Base-by-base conservation (phyloP, 306 rosid genomes). In the Vachellia pachyceras region DNA sequence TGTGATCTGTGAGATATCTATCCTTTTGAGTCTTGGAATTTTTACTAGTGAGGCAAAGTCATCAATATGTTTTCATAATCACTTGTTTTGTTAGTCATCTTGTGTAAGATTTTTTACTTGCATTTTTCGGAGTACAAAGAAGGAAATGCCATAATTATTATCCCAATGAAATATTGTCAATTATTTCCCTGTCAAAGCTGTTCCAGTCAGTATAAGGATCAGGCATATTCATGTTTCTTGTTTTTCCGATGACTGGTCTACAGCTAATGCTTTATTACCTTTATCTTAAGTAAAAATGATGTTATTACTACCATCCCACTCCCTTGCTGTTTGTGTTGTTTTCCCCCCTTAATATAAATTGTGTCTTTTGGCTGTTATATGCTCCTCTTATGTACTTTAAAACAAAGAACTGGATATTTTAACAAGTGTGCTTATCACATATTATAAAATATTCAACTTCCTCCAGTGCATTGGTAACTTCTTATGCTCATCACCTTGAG, bases 401-500 rank as follows among this genome's bases (percentile, higher is more conserved):
- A 69, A 69, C 39, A 57, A 50, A 73, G 11, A 69, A 71, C 60
- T 81, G 61, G 77, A 76, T 76, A 20, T 46, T 80, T 7, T 55
- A 80, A 69, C 45, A 47, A 52, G 47, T 69, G 75, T 65, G 67
- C 77, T 70, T 54, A 29, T 83, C 73, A 75, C 22, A 45, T 80
- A 40, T 83, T 25, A 15, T 66, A 8, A 60, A 10, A n/a, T 54
- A 63, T 60, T 76, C 61, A 87, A 75, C 37, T 83, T 87, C 58
- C 61, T 90, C 76, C 87, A 96, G 99, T 84, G 97, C 90, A 78
- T 35, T 82, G 85, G 98, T 96, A 73, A 88, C 88, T 70, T 88
- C 98, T 18, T 96, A 96, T 77, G 94, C 92, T 76, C 97, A 73
- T 82, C 99, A 96, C 87, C 97, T 96, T 69, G 98, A 96, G 79